Evolutionary conservation across 306 rosid genomes (phyloP).

Genomic region (Benincasa hispida): DNA sequence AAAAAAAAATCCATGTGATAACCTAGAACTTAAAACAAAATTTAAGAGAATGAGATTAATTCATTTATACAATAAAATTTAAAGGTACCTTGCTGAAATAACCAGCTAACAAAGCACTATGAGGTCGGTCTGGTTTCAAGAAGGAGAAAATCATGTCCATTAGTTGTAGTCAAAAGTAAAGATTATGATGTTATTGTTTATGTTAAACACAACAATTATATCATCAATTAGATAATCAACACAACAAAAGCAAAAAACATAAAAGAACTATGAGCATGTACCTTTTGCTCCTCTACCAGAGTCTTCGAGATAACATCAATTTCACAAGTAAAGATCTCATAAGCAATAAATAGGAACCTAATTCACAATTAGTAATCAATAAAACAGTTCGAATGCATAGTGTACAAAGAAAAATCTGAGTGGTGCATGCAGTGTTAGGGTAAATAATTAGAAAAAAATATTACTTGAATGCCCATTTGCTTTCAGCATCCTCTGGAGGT

Average conservation of each 20-base stretch:
- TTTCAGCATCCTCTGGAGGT: constrained; percentile 85
- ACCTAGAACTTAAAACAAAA: constrained; percentile 24
- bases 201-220: neutral
- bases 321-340: constrained; percentile 95
- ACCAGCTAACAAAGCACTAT: constrained; percentile 77
- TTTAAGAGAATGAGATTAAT: neutral
- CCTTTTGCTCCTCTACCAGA: constrained; percentile 97
- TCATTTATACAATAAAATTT: constrained; percentile 10
- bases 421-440: neutral
- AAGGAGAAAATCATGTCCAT: constrained; percentile 91
- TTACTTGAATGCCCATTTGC: constrained; percentile 88
- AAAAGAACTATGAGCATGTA: constrained; percentile 12
- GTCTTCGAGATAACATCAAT: constrained; percentile 97
- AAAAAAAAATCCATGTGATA: constrained; percentile 29
- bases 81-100: constrained; percentile 81
- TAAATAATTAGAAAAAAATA: constrained; percentile 5
- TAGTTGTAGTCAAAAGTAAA: constrained; percentile 40
- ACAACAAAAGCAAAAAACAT: neutral
- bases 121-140: constrained; percentile 76
- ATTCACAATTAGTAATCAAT: constrained; percentile 13
- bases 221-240: neutral
- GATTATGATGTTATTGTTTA: constrained; percentile 2
- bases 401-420: constrained; percentile 4
- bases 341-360: constrained; percentile 95
- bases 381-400: constrained; percentile 9